phyloP scores from a whole-genome alignment of 1,284 basidiomycete genomes.

The Stygiomarasmius scandens region DNA sequence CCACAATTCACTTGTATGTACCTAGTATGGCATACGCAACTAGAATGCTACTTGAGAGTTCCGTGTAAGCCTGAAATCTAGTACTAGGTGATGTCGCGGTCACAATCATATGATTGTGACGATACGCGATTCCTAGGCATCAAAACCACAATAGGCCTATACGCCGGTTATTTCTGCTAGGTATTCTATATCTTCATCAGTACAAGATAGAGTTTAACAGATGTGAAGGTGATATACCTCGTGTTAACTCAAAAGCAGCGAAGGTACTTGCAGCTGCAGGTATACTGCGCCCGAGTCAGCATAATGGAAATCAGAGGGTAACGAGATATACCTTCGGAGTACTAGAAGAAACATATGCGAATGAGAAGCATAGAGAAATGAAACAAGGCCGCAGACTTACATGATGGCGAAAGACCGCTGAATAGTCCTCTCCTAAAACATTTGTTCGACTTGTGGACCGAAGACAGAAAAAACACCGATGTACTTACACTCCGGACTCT shows the following conservation, averaged over 20 bases:
- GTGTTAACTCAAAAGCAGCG: conserved; percentile 86
- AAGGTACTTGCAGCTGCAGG: conserved; percentile 93
- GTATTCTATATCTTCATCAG: conserved; percentile 31
- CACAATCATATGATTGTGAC: background rate
- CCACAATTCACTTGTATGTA: too few species aligned
- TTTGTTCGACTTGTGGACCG: background rate
- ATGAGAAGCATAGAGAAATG: background rate
- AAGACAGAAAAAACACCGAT: conserved; percentile 1
- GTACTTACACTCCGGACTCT: conserved; percentile 77
- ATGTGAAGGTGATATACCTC: conserved; percentile 49
- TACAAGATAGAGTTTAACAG: background rate
- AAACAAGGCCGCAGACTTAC: conserved; percentile 42
- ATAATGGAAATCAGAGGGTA: conserved; percentile 11
- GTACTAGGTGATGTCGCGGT: background rate
- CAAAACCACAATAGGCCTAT: conserved; percentile 11
- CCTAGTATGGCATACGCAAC: too few species aligned
- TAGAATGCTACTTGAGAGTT: too few species aligned
- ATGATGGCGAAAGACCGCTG: conserved; percentile 71
- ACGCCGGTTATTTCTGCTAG: conserved; percentile 36
- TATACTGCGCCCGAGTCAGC: conserved; percentile 52
- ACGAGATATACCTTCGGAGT: conserved; percentile 54
- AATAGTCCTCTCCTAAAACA: conserved; percentile 64
- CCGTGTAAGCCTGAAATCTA: too few species aligned
- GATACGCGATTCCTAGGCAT: background rate
- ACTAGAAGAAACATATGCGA: conserved; percentile 35